Conservation (phyloP, 108 stramenopile species). For the Phaeodactylum tricornutum region DNA sequence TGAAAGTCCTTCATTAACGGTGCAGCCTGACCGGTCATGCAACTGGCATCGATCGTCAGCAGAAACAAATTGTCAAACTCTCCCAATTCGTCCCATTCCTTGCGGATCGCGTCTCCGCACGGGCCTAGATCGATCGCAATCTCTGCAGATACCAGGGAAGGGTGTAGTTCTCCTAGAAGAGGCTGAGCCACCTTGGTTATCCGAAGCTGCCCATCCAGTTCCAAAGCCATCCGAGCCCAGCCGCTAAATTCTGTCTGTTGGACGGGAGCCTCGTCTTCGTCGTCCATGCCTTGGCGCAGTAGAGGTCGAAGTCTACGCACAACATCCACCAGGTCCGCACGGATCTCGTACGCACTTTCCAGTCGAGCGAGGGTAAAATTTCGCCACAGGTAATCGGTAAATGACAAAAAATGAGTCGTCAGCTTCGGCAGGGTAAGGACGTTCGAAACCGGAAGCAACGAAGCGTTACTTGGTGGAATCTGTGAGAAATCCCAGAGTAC, state of each 20-base stretch:
- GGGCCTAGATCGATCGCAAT: conserved; percentile 70
- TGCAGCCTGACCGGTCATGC: conserved; percentile 39
- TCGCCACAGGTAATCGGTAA: conserved; percentile 83
- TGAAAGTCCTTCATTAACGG: conserved; percentile 32
- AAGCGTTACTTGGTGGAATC: conserved; percentile 39
- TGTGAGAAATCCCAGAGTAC: conserved; percentile 84
- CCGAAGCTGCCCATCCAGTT: conserved; percentile 33
- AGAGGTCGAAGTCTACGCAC: conserved; percentile 64
- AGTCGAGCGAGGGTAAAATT: conserved; percentile 85
- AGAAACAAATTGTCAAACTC: conserved; percentile 92
- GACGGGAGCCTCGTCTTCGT: conserved; percentile 18
- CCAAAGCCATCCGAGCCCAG: conserved; percentile 81
- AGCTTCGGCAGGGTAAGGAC: conserved; percentile 87
- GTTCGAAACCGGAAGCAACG: conserved; percentile 12
- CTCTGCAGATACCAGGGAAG: conserved; percentile 69
- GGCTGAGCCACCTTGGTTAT: conserved; percentile 79
- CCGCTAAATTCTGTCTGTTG: conserved; percentile 62
- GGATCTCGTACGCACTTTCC: conserved; percentile 90
- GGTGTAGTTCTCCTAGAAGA: conserved; percentile 66
- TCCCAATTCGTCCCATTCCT: conserved; percentile 89
- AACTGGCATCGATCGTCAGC: conserved; percentile 64
- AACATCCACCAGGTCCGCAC: conserved; percentile 83
- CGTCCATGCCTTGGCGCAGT: conserved; percentile 18
- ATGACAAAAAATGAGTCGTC: conserved; percentile 81
- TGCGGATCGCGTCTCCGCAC: conserved; percentile 61